Conservation (phyloP, 768 basidiomycete species). For the Boletus subcaerulescens region DNA sequence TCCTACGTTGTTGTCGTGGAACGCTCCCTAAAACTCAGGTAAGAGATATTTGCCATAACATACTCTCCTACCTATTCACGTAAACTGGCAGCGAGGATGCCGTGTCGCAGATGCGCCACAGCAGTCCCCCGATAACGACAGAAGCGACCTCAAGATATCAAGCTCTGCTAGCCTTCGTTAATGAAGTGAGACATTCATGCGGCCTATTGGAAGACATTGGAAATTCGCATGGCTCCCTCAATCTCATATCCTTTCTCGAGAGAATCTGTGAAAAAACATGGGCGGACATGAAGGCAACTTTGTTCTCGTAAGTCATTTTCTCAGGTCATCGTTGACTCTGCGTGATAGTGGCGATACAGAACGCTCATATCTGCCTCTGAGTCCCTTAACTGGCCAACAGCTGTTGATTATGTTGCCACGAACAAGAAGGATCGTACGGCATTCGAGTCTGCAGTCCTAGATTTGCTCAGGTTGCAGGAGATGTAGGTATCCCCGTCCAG, state of each 20-base stretch:
- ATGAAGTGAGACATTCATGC: conserved; percentile 45
- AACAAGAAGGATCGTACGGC: conserved; percentile 48
- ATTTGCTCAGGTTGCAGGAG: conserved; percentile 72
- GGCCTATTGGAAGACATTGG: conserved; percentile 43
- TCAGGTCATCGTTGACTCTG: not conserved
- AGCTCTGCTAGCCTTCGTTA: conserved; percentile 59
- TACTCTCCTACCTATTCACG: conserved; percentile 5
- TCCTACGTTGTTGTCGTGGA: conserved; percentile 75
- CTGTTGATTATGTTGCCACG: conserved; percentile 60
- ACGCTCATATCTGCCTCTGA: conserved; percentile 64
- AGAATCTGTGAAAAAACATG: conserved; percentile 70
- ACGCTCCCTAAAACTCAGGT: conserved; percentile 72
- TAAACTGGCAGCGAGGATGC: conserved; percentile 51
- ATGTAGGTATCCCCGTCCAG: conserved; percentile 51
- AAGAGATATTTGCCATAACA: conserved; percentile 15
- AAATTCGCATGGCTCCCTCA: conserved; percentile 48
- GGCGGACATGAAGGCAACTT: conserved; percentile 63
- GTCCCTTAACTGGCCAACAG: conserved; percentile 80
- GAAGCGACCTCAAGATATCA: conserved; percentile 56
- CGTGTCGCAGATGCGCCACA: conserved; percentile 46
- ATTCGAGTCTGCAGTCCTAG: conserved; percentile 78
- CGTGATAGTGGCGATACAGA: conserved; percentile 37
- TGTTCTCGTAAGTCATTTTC: conserved; percentile 54
- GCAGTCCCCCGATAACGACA: conserved; percentile 39
- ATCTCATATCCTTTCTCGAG: conserved; percentile 60